phyloP scores from a whole-genome alignment of 495 filamentous ascomycete genomes.

The Aspergillus funiculosus region DNA sequence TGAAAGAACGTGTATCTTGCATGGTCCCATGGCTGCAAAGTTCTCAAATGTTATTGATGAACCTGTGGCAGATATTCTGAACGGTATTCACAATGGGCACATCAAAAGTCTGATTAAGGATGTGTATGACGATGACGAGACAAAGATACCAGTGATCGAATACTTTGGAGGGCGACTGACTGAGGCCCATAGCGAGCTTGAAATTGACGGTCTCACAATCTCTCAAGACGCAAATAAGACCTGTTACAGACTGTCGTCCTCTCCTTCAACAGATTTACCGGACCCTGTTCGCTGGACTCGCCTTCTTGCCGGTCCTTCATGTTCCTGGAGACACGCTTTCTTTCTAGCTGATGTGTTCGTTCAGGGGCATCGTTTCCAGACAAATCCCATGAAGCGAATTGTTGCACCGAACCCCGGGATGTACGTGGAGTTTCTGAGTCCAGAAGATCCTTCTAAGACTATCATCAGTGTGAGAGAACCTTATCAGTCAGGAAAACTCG shows the following conservation, averaged over 20 bases:
- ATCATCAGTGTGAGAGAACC: slow-evolving; percentile 72
- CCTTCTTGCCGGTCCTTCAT: slow-evolving; percentile 75
- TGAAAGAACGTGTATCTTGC: slow-evolving; percentile 87
- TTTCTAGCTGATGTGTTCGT: slow-evolving; percentile 93
- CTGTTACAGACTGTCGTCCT: slow-evolving; percentile 71
- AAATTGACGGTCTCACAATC: slow-evolving; percentile 75
- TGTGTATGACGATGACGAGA: slow-evolving; percentile 67
- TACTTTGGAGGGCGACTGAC: slow-evolving; percentile 87
- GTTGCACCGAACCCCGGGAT: slow-evolving; percentile 80
- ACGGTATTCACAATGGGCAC: slow-evolving; percentile 80
- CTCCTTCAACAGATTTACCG: slow-evolving; percentile 65
- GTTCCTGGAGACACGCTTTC: slow-evolving; percentile 95
- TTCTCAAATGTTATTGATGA: slow-evolving; percentile 87
- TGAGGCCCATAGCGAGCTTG: slow-evolving; percentile 47
- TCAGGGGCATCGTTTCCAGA: slow-evolving; percentile 93
- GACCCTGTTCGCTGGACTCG: slow-evolving; percentile 74
- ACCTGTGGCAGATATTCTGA: slow-evolving; percentile 87
- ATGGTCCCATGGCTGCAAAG: slow-evolving; percentile 88
- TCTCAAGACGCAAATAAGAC: slow-evolving; percentile 68
- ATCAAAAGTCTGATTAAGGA: slow-evolving; percentile 74
- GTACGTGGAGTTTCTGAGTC: slow-evolving; percentile 79
- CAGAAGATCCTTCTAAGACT: slow-evolving; percentile 71
- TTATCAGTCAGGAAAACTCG: slow-evolving; percentile 57
- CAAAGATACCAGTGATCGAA: slow-evolving; percentile 75
- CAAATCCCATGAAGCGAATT: slow-evolving; percentile 87